These are phyloP conservation scores for Cucurbitaria berberidis DNA, from an alignment of 2,329 filamentous ascomycete genomes.

Conservation along the genomic window DNA sequence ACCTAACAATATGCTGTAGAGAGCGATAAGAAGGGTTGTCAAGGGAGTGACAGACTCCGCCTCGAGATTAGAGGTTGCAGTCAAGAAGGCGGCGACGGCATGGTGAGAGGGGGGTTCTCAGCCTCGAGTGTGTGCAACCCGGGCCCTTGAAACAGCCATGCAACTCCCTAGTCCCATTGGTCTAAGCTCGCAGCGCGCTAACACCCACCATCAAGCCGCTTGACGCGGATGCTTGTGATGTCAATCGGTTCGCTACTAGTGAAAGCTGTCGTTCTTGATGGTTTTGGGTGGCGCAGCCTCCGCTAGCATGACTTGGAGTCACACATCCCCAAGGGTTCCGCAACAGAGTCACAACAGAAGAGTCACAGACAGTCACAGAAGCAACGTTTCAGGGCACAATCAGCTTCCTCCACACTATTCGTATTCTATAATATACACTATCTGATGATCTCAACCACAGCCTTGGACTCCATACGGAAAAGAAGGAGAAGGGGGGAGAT, in stretches of 20 bases:
- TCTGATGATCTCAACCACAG: conserved; percentile 43
- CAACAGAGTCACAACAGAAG: conserved; percentile 2
- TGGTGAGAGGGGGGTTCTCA: conserved; percentile 23
- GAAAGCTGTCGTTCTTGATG: conserved; percentile 1
- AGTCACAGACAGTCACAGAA: conserved; percentile 1
- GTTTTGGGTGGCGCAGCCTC: not conserved
- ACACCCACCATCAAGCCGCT: conserved; percentile 11
- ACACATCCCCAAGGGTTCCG: not conserved
- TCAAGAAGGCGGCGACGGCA: conserved; percentile 18
- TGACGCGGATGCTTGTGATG: conserved; percentile 13
- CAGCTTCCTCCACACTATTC: conserved; percentile 25
- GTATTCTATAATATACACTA: conserved; percentile 35
- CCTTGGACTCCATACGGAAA: conserved; percentile 24
- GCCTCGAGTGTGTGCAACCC: conserved; percentile 10
- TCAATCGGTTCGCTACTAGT: conserved; percentile 7
- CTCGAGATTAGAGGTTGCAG: conserved; percentile 28
- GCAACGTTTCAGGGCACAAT: not conserved
- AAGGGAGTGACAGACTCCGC: conserved; percentile 42
- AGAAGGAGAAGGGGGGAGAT: conserved; percentile 43
- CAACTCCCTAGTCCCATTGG: conserved; percentile 18
- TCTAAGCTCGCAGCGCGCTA: conserved; percentile 19
- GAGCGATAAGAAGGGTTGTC: conserved; percentile 42
- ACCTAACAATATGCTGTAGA: conserved; percentile 34
- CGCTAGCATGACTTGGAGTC: not conserved
- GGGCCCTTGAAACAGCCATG: conserved; percentile 26